Evolutionary conservation across 139 green algal species (phyloP), one percentile per base, ranked within the genome.

Genomic region (Picochlorum sp.): DNA sequence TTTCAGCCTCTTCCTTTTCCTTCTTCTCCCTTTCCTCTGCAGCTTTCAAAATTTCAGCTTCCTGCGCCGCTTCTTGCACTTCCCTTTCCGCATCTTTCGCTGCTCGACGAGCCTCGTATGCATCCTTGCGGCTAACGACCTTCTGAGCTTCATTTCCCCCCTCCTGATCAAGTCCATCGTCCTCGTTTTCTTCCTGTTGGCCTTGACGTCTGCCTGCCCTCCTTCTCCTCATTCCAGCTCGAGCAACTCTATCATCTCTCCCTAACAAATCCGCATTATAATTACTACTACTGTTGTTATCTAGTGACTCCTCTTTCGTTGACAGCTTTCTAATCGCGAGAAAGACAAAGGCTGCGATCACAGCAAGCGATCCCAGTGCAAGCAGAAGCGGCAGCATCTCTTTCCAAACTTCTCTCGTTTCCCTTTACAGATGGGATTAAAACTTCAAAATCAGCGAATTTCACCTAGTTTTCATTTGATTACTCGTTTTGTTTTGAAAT

Each of bases 1-100:
- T 81, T 9, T 71, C 69, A 2, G 85, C 85, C 65, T 93, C 85
- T 55, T 76, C 79, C 29, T 87, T 78, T 41, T 90, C 81, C 4
- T 57, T 59, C 24, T 33, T 39, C 16, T 56, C 50, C 5, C 67
- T 57, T 47, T 86, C 85, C 47, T 81, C 83, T 1, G 74, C 81
- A 5, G 74, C 76, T 9, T 63, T 63, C 14, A 31, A 22, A 10
- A 88, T 83, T 61, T 85, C 85, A 28, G 75, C 83, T 59, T 88
- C 82, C 65, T 88, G 76, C 9, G 76, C 77, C 5, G 50, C 57
- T 64, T 89, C 79, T 56, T 59, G 63, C 3, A 77, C 82, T 44
- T 93, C 83, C 2, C 77, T 64, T 50, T 84, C 76, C 4, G 69
- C 81, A 18, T 90, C 82, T 30, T 70, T 72, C 5, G 64, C 62